Evolutionary conservation across 208 protist genomes (phyloP), one percentile per base, ranked within the genome.

Genomic region (Trypanosoma theileri): DNA sequence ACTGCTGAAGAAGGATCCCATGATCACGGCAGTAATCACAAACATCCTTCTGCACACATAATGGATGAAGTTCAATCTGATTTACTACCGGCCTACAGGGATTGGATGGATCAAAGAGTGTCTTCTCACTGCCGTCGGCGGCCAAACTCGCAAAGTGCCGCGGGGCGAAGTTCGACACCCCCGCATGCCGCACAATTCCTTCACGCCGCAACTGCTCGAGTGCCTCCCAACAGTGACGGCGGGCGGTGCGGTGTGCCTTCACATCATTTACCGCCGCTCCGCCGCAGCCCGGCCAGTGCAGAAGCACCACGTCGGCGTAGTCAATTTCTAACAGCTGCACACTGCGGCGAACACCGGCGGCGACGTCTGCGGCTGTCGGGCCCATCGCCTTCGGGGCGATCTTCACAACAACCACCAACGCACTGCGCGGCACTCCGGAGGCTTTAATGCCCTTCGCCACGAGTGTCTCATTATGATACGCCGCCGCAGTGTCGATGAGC

Each of bases 11-110:
- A 22, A 92, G 46, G 54, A 96, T 92, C 6, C 73, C 80, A 50
- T 67, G 80, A 19, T 45, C 45, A 10, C 60, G 56, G 65, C 86
- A 93, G 60, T 79, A 93, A 9, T 28, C 51, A 28, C 89, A 82
- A 13, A 89, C 75, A 3, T 82, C 81, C 9, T 54, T 31, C 70
- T 94, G 91, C 21, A 80, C 26, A 61, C 91, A 94, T 4, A 96
- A 69, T 21, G 88, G 88, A 61, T 96, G 88, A n/a, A 96, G 73
- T 64, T 96, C 91, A 58, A 96, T 87, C 35, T 96, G 91, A 63
- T 96, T 93, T 12, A 96, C 44, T 28, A 17, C 55, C 14, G 61
- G 50, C n/a, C 50, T 44, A 35, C 31, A 48, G 54, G 24, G n/a
- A 45, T 63, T 62, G 41, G 9, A 16, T 0, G 0, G 14, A 26